Base-by-base conservation (phyloP, 164 flowering plant genomes). In the Piper longum region DNA sequence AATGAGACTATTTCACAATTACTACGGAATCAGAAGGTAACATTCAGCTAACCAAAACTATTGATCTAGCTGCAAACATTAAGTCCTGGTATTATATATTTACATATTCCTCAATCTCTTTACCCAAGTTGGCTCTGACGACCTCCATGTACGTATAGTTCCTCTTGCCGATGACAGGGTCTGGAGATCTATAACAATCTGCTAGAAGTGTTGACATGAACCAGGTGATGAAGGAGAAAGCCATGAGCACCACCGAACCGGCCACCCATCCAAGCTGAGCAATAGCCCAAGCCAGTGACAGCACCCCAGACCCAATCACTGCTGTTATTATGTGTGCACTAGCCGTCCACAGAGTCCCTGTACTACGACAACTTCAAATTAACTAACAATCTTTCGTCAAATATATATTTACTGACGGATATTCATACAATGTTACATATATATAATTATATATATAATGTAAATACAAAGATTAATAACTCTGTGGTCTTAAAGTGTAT, bases 241-340 rank as follows among this genome's bases (percentile, higher is more conserved):
- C 81, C 57, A 81, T 41, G 59, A 93, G 95, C 67, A 80, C 83
- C 0, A 77, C 72, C 2, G 93, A 81, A 0, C 98, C 98, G 2
- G 84, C 88, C 1, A 80, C 73, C 98, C 98, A 93, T 5, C 98
- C 98, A 69, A 93, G 64, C 82, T 93, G 98, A 1, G 98, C 91
- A 39, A 82, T 81, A 0, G 90, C 88, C 98, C 98, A 93, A 36
- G 98, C 91, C 48, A 93, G 68, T 0, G 96, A 86, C 40, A 89
- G 75, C 64, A 93, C 98, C 8, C 98, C 98, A 2, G 98, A 93
- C 42, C 98, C 98, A 41, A 93, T 93, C 57, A 93, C 98, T 0
- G 98, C 97, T 1, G 98, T 93, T 48, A 93, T 88, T 5, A 93
- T 89, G 63, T 93, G 98, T 2, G 97, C 96, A 71, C 97, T 90